Conservation (phyloP, 2,329 filamentous ascomycete genomes). For the Xylaria sp. region DNA sequence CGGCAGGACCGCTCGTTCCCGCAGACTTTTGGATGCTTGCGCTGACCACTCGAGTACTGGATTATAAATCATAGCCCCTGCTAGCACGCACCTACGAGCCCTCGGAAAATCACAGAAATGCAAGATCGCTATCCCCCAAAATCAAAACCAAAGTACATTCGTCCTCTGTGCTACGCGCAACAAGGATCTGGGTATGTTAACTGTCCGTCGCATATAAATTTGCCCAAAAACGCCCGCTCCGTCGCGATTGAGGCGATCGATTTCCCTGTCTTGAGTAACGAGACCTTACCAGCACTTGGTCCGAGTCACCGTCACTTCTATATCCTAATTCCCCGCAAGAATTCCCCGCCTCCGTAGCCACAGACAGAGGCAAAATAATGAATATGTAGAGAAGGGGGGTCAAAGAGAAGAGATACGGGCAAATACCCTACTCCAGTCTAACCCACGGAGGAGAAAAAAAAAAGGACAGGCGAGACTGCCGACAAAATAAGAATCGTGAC, state of each 20-base stretch:
- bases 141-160: slow-evolving; percentile 30
- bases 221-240: slow-evolving; percentile 42
- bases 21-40: not conserved
- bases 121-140: slow-evolving; percentile 18
- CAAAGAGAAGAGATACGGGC: slow-evolving; percentile 14
- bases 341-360: slow-evolving; percentile 20
- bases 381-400: slow-evolving; percentile 10
- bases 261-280: slow-evolving; percentile 47
- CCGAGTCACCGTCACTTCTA: slow-evolving; percentile 51
- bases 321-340: slow-evolving; percentile 37
- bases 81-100: slow-evolving; percentile 13
- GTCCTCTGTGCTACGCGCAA: slow-evolving; percentile 13
- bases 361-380: slow-evolving; percentile 24
- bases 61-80: not conserved
- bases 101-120: not conserved
- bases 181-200: slow-evolving; percentile 42
- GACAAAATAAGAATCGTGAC: not conserved
- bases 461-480: not conserved
- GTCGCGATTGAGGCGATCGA: slow-evolving; percentile 45
- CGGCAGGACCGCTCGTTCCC: not conserved
- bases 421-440: slow-evolving; percentile 22
- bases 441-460: not conserved
- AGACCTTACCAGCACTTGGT: slow-evolving; percentile 53
- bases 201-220: slow-evolving; percentile 34
- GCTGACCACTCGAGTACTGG: not conserved